Base-by-base conservation (phyloP, 805 yeast species). In the Lachancea mirantina region DNA sequence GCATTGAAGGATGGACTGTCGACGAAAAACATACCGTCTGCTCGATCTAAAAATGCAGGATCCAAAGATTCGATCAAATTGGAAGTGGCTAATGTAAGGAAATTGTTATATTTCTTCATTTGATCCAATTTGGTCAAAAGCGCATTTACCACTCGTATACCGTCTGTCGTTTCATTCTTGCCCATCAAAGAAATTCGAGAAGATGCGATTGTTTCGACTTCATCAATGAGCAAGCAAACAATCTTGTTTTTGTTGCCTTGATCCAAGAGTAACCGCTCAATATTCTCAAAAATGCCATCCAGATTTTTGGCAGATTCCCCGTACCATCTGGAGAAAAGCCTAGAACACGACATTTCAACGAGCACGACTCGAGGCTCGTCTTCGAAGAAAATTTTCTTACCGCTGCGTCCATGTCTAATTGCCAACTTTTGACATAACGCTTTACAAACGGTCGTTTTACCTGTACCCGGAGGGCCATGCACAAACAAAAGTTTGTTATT, bases 401-500 rank as follows among this genome's bases (percentile, higher is more conserved):
- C 7, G 7, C 19, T 11, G 13, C 16, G 22, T 14, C 19, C 11
- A 17, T 36, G 41, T 14, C 61, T 39, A 8, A 62, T 57, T 14
- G 68, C 47, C 15, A 65, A 33, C 42, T 64, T 66, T 21, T 65
- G 70, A 19, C 66, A 56, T 6, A 65, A 27, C 0, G 70, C 59
- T 26, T 50, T 62, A 26, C 68, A 62, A 4, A 66, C 32, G 2
- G 68, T 61, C 1, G 71, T 64, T 45, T 67, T 67, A 4, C 72
- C 72, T 2, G 69, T 62, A 1, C 72, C 72, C 4, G 72, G 70
- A 3, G 70, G 65, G 0, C 72, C 72, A 43, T 65, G 63, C 1
- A 66, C 37, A 16, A 56, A 34, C 4, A 56, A 28, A 13, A 56
- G 27, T 30, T 54, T 53, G 34, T 55, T 55, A 26, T 45, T 53